Evolutionary conservation across 2,329 filamentous ascomycete genomes (phyloP).

Genomic region (Calonectria crousiana): DNA sequence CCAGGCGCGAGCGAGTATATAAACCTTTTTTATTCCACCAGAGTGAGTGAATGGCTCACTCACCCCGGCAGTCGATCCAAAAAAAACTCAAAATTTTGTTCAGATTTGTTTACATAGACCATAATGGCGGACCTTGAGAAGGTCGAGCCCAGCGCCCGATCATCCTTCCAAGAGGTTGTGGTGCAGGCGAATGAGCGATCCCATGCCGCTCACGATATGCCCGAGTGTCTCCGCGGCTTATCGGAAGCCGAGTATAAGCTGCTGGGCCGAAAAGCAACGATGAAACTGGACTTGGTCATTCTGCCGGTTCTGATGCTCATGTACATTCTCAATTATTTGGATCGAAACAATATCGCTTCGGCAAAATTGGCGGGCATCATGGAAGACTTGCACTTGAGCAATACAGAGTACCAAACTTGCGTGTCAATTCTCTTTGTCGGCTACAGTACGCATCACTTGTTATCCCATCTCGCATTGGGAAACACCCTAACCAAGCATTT

Average conservation of each 20-base stretch:
- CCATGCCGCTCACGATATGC: constrained; percentile 14
- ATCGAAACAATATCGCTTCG: constrained; percentile 44
- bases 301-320: constrained; percentile 47
- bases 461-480: background rate
- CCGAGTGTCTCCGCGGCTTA: constrained; percentile 22
- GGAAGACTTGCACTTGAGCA: constrained; percentile 52
- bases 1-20: background rate
- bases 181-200: background rate
- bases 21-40: background rate
- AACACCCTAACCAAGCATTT: background rate
- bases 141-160: background rate
- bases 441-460: constrained; percentile 36
- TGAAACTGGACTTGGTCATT: constrained; percentile 49
- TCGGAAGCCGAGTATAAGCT: constrained; percentile 13
- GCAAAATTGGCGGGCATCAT: constrained; percentile 45
- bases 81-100: background rate
- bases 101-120: background rate
- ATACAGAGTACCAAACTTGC: constrained; percentile 52
- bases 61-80: background rate
- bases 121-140: background rate
- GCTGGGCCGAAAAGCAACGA: constrained; percentile 24
- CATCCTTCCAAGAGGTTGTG: background rate
- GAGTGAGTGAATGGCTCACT: background rate
- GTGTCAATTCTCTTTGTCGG: constrained; percentile 52
- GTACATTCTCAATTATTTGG: constrained; percentile 57